Conservation (phyloP, 495 filamentous ascomycete species). For the Pseudomonodictys pantanalensis region DNA sequence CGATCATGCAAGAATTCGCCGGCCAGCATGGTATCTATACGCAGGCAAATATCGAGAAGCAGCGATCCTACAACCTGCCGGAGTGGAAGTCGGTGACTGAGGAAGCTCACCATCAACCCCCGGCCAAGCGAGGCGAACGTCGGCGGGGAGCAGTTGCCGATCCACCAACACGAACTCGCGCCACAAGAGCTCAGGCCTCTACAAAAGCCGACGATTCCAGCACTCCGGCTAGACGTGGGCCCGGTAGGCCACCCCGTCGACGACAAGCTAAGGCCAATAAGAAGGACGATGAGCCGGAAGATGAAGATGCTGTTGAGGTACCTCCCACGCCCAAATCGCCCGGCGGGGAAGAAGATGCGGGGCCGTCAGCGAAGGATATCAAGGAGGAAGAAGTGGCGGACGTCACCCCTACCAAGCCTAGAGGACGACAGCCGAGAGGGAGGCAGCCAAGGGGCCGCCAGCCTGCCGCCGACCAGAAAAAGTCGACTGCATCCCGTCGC, state of each 20-base stretch:
- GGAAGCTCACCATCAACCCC: conserved; percentile 91
- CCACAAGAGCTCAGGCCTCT: conserved; percentile 24
- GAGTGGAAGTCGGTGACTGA: conserved; percentile 92
- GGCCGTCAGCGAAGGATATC: conserved; percentile 50
- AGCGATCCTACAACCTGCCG: conserved; percentile 90
- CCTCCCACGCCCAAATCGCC: conserved; percentile 32
- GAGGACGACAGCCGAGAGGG: conserved; percentile 27
- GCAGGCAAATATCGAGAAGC: conserved; percentile 92
- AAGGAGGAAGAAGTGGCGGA: conserved; percentile 31
- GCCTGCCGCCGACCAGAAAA: conserved; percentile 39
- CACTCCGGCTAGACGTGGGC: conserved; percentile 24
- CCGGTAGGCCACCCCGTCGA: conserved; percentile 26
- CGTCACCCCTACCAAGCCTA: conserved; percentile 25
- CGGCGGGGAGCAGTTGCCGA: conserved; percentile 62
- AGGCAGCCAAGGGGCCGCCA: conserved; percentile 44
- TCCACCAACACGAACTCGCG: conserved; percentile 46
- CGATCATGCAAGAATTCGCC: conserved; percentile 96
- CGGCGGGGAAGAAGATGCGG: conserved; percentile 25
- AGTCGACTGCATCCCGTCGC: conserved; percentile 59
- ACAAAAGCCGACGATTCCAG: conserved; percentile 2
- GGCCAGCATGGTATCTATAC: conserved; percentile 90
- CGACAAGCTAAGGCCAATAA: conserved; percentile 1
- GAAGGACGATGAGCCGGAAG: conserved; percentile 22
- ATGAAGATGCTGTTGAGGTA: conserved; percentile 13
- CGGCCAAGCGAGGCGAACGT: conserved; percentile 90